These are phyloP conservation scores for Pleurotus eryngii DNA, from an alignment of 768 basidiomycete genomes.

Conservation along the genomic window DNA sequence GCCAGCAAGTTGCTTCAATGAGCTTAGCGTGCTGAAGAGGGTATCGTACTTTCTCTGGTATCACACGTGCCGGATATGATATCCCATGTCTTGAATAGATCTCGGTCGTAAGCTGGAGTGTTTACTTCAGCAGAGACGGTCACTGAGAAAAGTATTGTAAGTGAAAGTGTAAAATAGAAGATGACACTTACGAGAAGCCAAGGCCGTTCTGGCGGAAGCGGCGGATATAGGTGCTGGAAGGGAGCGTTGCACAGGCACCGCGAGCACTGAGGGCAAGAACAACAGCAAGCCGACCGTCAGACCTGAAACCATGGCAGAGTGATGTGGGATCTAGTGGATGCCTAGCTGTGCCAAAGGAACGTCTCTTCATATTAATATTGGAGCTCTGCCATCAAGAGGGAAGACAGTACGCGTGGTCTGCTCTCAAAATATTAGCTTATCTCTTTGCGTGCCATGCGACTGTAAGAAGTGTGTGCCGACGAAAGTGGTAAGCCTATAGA, in stretches of 20 bases:
- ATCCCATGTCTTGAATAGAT: constrained; percentile 46
- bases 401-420: neutral
- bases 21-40: neutral
- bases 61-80: constrained; percentile 49
- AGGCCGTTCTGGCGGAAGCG: constrained; percentile 9
- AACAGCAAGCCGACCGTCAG: neutral
- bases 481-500: neutral
- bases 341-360: neutral
- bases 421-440: neutral
- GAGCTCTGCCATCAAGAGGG: neutral
- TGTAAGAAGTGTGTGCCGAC: neutral
- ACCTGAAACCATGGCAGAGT: neutral
- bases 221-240: constrained; percentile 8
- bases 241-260: constrained; percentile 6
- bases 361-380: neutral
- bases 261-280: neutral
- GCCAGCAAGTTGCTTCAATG: neutral
- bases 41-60: constrained; percentile 45
- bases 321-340: neutral
- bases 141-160: constrained; percentile 16
- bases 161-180: neutral
- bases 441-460: constrained; percentile 1
- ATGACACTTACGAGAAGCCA: constrained; percentile 2
- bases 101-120: constrained; percentile 35
- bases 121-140: constrained; percentile 41